Percentiles rank a stretch among this genome's conserved stretches.
Evolutionary conservation across 495 filamentous ascomycete species (phyloP).

Genomic region (Penicillium pancosmium): DNA sequence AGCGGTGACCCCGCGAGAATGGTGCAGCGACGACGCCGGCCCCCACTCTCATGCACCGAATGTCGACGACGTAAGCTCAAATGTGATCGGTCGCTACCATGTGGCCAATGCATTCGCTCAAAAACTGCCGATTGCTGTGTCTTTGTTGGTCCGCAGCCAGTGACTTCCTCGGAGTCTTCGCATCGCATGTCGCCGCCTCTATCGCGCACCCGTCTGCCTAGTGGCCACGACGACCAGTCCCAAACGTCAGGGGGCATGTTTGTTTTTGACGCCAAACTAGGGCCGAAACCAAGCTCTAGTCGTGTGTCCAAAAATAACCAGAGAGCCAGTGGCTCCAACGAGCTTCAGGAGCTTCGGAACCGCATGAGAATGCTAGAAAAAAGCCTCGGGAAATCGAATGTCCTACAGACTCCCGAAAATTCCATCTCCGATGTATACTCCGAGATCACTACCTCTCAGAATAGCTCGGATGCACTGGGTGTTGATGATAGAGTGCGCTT

Average conservation of each 20-base stretch:
- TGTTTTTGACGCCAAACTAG: constrained; percentile 43
- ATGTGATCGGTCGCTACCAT: constrained; percentile 68
- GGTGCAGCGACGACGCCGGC: constrained; percentile 38
- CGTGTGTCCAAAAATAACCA: constrained; percentile 34
- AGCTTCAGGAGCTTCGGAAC: constrained; percentile 37
- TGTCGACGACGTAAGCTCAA: constrained; percentile 71
- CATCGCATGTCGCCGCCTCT: constrained; percentile 19
- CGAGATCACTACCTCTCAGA: constrained; percentile 17
- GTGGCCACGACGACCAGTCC: constrained; percentile 20
- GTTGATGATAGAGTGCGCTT: constrained; percentile 36
- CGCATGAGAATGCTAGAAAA: constrained; percentile 36
- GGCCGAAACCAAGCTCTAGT: constrained; percentile 26
- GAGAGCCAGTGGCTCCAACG: constrained; percentile 34
- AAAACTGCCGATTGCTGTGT: constrained; percentile 41
- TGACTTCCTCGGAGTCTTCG: constrained; percentile 13
- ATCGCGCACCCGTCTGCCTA: constrained; percentile 22
- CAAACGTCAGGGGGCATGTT: constrained; percentile 32
- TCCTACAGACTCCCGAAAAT: constrained; percentile 33
- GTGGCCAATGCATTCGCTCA: constrained; percentile 63
- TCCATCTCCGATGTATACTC: constrained; percentile 29
- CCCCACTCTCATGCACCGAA: constrained; percentile 46
- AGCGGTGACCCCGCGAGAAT: constrained; percentile 18
- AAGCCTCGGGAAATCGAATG: constrained; percentile 28
- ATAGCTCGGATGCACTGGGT: constrained; percentile 30
- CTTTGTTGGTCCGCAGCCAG: constrained; percentile 33